Conservation (phyloP, 2,329 filamentous ascomycete genomes). For the Alternaria burnsii region DNA sequence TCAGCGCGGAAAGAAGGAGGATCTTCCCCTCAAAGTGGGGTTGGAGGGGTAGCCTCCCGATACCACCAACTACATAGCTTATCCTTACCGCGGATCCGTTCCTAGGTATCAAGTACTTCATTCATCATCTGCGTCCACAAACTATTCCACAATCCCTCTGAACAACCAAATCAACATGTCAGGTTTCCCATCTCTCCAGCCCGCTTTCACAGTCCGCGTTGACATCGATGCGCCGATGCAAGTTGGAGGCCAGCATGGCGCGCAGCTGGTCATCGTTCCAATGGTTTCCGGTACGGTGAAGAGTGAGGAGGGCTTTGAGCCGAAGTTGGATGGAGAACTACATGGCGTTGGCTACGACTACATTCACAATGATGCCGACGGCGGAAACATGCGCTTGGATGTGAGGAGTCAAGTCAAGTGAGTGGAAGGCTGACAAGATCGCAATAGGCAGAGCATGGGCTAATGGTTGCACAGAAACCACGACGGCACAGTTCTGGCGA, state of each 20-base stretch:
- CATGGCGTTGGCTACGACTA: conserved; percentile 46
- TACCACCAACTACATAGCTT: not conserved
- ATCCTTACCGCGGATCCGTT: not conserved
- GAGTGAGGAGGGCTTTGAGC: conserved; percentile 41
- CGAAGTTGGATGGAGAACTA: conserved; percentile 38
- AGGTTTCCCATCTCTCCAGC: conserved; percentile 40
- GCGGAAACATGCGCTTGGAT: conserved; percentile 40
- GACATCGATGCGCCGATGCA: conserved; percentile 38
- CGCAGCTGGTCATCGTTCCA: conserved; percentile 37
- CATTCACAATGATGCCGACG: conserved; percentile 41
- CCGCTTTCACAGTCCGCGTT: conserved; percentile 44
- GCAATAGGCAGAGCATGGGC: not conserved
- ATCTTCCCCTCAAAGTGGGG: conserved; percentile 19
- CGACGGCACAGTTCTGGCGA: conserved; percentile 37
- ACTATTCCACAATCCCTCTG: not conserved
- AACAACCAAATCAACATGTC: conserved; percentile 24
- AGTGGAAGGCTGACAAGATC: not conserved
- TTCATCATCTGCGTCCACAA: not conserved
- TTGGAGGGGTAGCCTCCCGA: conserved; percentile 28
- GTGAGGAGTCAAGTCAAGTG: conserved; percentile 41
- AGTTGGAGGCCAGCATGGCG: conserved; percentile 36
- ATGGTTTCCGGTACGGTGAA: conserved; percentile 44
- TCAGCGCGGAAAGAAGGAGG: conserved; percentile 17
- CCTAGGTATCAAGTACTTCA: not conserved
- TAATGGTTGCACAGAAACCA: conserved; percentile 16